Evolutionary conservation across 345 rosid genomes (phyloP).

Genomic region (rapeseed (Brassica napus)): Da-Ae NC_063434.1:2715501-2716000

Average conservation of each 20-base stretch:
- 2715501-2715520: background rate
- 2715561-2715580: background rate
- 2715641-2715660: background rate
- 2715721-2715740: background rate
- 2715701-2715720: background rate
- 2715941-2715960: slow-evolving; percentile 25
- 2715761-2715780: slow-evolving; percentile 10
- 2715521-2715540: background rate
- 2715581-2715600: background rate
- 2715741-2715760: background rate
- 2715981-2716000: slow-evolving; percentile 19
- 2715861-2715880: background rate
- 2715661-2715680: slow-evolving; percentile 16
- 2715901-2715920: slow-evolving; percentile 23
- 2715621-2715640: background rate
- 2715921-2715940: slow-evolving; percentile 27
- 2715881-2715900: slow-evolving; percentile 23
- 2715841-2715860: background rate
- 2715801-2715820: slow-evolving; percentile 28
- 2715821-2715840: background rate
- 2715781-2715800: background rate
- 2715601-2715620: background rate
- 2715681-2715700: slow-evolving; percentile 9
- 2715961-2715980: background rate
- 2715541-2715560: background rate